A percentile compares a stretch with the other conserved stretches of the same genome.
phyloP scores from a whole-genome alignment of 176 grass and related monocot genomes.

The Themeda triandra region DNA sequence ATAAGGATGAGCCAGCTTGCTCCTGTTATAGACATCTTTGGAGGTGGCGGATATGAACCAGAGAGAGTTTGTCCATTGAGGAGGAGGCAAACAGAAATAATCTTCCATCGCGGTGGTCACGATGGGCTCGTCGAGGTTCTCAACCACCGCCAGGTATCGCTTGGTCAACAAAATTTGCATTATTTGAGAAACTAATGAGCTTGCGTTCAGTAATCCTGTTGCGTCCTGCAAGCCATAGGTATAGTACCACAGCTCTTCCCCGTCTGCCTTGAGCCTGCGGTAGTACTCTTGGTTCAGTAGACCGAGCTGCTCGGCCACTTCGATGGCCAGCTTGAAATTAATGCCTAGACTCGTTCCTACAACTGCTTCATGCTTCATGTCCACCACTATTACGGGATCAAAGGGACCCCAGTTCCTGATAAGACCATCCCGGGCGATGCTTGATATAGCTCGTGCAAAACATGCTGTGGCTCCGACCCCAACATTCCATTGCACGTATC shows the following conservation, averaged over 20 bases:
- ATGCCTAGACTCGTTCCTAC: neutral
- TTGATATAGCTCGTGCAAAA: neutral
- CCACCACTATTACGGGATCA: neutral
- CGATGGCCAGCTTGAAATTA: neutral
- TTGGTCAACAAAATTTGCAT: too few relatives aligned
- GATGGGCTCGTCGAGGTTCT: too few relatives aligned
- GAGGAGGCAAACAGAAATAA: too few relatives aligned
- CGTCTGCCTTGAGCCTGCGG: neutral
- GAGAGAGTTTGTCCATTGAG: too few relatives aligned
- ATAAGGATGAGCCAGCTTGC: too few relatives aligned
- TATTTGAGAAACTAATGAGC: neutral
- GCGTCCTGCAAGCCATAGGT: neutral
- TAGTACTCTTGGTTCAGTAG: neutral
- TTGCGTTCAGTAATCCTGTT: fast-evolving
- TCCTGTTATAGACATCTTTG: too few relatives aligned
- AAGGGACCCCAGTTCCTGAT: fast-evolving
- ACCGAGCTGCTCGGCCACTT: neutral
- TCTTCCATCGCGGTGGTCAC: too few relatives aligned
- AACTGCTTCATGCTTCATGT: neutral
- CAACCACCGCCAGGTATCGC: too few relatives aligned
- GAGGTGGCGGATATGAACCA: too few relatives aligned
- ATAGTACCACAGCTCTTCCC: neutral
- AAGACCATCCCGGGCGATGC: fast-evolving
- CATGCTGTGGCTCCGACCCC: neutral
- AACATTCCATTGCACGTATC: fast-evolving